These are phyloP conservation scores for Coriaria nepalensis DNA, from an alignment of 306 rosid species.

Conservation along the genomic window DNA sequence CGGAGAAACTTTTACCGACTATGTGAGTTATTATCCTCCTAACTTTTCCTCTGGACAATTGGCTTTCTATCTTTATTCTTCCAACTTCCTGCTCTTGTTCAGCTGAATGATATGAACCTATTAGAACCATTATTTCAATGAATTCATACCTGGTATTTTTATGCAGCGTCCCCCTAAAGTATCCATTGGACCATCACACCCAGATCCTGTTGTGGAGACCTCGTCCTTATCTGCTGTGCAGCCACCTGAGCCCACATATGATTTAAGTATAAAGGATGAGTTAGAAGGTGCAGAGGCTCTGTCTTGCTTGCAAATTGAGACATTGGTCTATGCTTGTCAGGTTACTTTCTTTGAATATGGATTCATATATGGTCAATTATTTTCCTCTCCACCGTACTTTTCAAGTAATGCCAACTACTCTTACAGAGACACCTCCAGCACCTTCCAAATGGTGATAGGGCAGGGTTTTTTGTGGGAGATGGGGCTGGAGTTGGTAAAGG, in stretches of 20 bases:
- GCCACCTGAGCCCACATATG: slow-evolving; percentile 96
- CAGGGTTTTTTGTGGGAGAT: slow-evolving; percentile 91
- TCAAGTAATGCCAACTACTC: slow-evolving; percentile 28
- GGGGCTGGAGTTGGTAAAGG: slow-evolving; percentile 99
- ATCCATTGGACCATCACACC: slow-evolving; percentile 87
- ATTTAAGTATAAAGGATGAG: slow-evolving; percentile 53
- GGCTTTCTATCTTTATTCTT: slow-evolving; percentile 6
- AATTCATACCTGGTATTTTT: slow-evolving; percentile 14
- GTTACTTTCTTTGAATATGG: slow-evolving; percentile 44
- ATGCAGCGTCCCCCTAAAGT: slow-evolving; percentile 90
- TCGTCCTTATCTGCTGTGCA: slow-evolving; percentile 95
- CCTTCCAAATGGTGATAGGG: slow-evolving; percentile 62
- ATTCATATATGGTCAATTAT: slow-evolving; percentile 12
- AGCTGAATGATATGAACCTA: slow-evolving; percentile 12
- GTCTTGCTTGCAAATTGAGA: slow-evolving; percentile 97
- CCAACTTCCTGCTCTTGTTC: slow-evolving; percentile 7
- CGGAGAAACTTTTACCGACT: slow-evolving; percentile 96
- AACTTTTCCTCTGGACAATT: slow-evolving; percentile 4
- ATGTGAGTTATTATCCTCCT: slow-evolving; percentile 41
- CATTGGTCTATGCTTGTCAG: slow-evolving; percentile 95
- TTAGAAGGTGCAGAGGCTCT: slow-evolving; percentile 56
- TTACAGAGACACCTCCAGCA: slow-evolving; percentile 88
- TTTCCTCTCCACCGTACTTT: slow-evolving; percentile 11
- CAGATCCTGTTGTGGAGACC: slow-evolving; percentile 95
- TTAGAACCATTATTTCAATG: slow-evolving; percentile 13